Conservation (phyloP, 2,329 filamentous ascomycete genomes). For the Remersonia thermophila region DNA sequence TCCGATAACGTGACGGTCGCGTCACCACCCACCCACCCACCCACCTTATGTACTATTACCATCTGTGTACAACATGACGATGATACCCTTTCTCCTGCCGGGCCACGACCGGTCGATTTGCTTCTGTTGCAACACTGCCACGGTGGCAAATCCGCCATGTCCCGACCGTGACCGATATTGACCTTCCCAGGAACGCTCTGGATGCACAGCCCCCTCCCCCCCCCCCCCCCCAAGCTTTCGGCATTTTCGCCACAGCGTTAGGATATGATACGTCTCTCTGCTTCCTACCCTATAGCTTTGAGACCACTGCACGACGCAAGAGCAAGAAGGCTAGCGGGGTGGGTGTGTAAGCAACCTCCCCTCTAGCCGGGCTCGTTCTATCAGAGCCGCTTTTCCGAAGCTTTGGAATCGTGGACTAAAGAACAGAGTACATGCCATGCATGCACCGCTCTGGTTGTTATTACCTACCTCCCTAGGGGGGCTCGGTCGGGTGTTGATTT, state of each 20-base stretch:
- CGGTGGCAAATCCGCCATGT: not conserved
- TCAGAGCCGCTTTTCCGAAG: constrained; percentile 49
- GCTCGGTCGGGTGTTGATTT: no score
- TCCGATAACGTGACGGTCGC: constrained; percentile 17
- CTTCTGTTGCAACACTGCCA: constrained; percentile 1
- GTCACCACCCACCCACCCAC: constrained; percentile 1
- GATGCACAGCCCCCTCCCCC: no score
- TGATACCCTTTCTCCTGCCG: constrained; percentile 27
- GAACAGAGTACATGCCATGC: constrained; percentile 43
- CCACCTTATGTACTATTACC: constrained; percentile 14
- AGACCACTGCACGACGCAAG: constrained; percentile 52
- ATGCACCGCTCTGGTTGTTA: not conserved
- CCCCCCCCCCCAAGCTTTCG: no score
- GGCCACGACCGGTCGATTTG: not conserved
- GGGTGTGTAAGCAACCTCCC: no score
- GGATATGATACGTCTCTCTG: constrained; percentile 54
- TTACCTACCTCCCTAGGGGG: no score
- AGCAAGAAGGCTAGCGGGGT: no score
- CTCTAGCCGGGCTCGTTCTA: constrained; percentile 42
- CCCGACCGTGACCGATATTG: not conserved
- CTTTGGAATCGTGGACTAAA: constrained; percentile 51
- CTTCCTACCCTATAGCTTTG: constrained; percentile 34
- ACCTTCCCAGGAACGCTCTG: no score
- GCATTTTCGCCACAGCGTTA: constrained; percentile 34
- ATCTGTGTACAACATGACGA: constrained; percentile 22